Conservation (phyloP, 2,329 filamentous ascomycete species). For the Botrytis galanthina region DNA sequence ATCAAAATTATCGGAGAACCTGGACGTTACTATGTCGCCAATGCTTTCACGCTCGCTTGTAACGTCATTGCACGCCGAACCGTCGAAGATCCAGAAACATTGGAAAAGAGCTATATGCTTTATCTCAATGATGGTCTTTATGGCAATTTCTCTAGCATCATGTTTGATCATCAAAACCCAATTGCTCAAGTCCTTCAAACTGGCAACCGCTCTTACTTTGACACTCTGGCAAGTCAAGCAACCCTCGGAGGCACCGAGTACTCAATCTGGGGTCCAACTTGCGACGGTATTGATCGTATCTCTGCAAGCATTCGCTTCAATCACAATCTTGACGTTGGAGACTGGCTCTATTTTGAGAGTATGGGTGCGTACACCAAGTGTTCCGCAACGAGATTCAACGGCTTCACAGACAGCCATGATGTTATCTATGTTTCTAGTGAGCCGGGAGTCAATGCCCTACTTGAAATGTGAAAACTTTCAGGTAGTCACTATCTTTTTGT, state of each 20-base stretch:
- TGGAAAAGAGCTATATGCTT: constrained; percentile 82
- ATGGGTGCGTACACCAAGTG: constrained; percentile 99
- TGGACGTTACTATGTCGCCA: constrained; percentile 91
- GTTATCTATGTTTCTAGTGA: constrained; percentile 95
- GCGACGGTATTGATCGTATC: constrained; percentile 96
- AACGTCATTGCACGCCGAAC: constrained; percentile 95
- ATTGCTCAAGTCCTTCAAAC: constrained; percentile 75
- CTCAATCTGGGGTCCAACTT: constrained; percentile 97
- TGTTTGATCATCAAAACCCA: constrained; percentile 97
- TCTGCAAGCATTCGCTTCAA: constrained; percentile 74
- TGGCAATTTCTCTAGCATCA: constrained; percentile 98
- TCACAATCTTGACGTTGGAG: constrained; percentile 80
- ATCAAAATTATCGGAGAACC: constrained; percentile 93
- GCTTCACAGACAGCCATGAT: constrained; percentile 88
- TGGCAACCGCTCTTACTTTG: constrained; percentile 56
- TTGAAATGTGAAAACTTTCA: constrained; percentile 42
- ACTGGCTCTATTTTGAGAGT: constrained; percentile 98
- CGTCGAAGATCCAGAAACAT: constrained; percentile 66
- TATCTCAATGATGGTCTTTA: constrained; percentile 98
- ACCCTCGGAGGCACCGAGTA: constrained; percentile 67
- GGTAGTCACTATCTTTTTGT: not conserved
- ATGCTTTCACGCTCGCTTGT: constrained; percentile 90
- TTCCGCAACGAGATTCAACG: constrained; percentile 96
- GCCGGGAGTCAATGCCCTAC: constrained; percentile 74
- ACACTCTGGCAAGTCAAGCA: constrained; percentile 51